A percentile compares a stretch with the other conserved stretches of the same genome.
These are phyloP conservation scores for Blastosporella zonata DNA, from an alignment of 1,284 basidiomycete species.

Conservation along the genomic window DNA sequence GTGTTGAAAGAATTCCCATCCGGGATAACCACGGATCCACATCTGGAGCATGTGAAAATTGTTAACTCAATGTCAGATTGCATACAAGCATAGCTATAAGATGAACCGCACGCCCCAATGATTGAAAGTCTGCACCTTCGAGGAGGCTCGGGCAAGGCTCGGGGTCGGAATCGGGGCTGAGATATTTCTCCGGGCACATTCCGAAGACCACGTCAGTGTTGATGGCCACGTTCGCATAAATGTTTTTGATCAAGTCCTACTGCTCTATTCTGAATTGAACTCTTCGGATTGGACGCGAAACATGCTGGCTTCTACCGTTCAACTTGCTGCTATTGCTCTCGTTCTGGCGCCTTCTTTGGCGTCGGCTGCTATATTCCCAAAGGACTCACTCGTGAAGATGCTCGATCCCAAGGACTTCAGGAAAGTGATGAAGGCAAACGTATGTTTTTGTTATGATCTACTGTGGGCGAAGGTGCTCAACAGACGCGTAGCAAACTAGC, in stretches of 20 bases:
- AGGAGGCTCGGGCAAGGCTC: too few relatives aligned
- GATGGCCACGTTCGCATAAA: constrained; percentile 9
- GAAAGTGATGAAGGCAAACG: constrained; percentile 73
- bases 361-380: constrained; percentile 73
- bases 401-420: constrained; percentile 73
- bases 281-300: not conserved
- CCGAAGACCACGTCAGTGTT: constrained; percentile 19
- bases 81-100: too few relatives aligned
- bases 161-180: not conserved
- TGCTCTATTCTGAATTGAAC: not conserved
- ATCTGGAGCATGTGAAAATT: too few relatives aligned
- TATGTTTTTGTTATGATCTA: constrained; percentile 26
- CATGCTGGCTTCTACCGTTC: constrained; percentile 16
- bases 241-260: not conserved
- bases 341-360: constrained; percentile 48
- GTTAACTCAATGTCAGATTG: too few relatives aligned
- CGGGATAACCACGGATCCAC: too few relatives aligned
- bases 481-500: constrained; percentile 53
- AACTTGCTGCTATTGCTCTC: constrained; percentile 35
- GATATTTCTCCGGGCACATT: not conserved
- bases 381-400: constrained; percentile 70
- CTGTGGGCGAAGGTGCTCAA: constrained; percentile 2
- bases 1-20: too few relatives aligned
- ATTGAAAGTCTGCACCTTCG: too few relatives aligned
- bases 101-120: too few relatives aligned